These are phyloP conservation scores for Chlamydomonas sp. DNA, from an alignment of 139 green algal genomes.

Conservation along the genomic window DNA sequence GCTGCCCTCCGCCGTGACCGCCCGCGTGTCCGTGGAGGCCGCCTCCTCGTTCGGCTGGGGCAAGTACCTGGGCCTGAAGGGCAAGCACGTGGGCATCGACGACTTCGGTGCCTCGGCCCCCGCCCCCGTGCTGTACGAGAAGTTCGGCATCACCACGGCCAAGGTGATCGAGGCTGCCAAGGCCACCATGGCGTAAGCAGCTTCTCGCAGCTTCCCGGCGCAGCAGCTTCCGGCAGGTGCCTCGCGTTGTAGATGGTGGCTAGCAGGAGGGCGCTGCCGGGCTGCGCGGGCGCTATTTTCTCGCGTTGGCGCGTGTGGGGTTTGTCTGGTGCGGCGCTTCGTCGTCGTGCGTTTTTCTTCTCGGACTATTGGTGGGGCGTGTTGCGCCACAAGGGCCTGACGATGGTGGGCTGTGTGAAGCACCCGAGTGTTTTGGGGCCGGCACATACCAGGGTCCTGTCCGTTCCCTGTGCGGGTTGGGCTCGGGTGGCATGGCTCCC, in stretches of 20 bases:
- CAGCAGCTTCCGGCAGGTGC: neutral
- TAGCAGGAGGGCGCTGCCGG: neutral
- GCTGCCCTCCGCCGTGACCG: slow-evolving; percentile 75
- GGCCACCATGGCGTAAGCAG: slow-evolving; percentile 38
- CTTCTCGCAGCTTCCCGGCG: neutral
- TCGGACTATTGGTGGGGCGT: too few species aligned
- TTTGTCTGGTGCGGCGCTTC: too few species aligned
- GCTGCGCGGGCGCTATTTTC: too few species aligned
- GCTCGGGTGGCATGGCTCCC: too few species aligned
- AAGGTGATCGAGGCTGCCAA: slow-evolving; percentile 85
- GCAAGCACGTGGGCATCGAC: slow-evolving; percentile 91
- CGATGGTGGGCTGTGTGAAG: too few species aligned
- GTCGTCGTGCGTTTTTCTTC: too few species aligned
- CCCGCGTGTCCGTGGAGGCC: slow-evolving; percentile 93
- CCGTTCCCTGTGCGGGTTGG: too few species aligned
- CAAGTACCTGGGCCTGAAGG: slow-evolving; percentile 85
- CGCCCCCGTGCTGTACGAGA: slow-evolving; percentile 90
- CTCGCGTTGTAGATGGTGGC: neutral
- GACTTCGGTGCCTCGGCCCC: slow-evolving; percentile 95
- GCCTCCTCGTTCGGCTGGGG: slow-evolving; percentile 92
- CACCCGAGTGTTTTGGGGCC: too few species aligned
- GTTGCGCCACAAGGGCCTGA: too few species aligned
- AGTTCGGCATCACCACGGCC: slow-evolving; percentile 94
- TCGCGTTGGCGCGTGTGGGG: too few species aligned
- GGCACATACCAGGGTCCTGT: too few species aligned